phyloP scores from a whole-genome alignment of 495 filamentous ascomycete genomes.

The Talaromyces liani region DNA sequence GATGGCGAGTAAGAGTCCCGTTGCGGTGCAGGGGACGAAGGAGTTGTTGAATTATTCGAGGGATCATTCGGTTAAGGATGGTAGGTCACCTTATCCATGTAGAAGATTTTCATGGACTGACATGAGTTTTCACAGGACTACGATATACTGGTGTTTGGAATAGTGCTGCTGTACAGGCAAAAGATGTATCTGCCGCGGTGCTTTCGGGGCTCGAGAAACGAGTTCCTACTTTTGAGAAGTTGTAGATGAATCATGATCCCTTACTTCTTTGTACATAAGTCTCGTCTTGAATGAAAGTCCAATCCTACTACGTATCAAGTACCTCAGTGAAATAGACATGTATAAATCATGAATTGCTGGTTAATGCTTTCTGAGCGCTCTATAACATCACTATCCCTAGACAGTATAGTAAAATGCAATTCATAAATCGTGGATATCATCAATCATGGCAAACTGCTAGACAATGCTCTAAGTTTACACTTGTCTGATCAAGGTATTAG shows the following conservation, averaged over 20 bases:
- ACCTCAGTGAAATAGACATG: no score
- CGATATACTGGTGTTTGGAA: constrained; percentile 88
- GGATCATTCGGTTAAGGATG: constrained; percentile 71
- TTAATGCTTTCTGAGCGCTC: not conserved
- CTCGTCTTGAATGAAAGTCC: not conserved
- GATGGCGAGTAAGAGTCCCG: constrained; percentile 77
- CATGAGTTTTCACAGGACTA: constrained; percentile 43
- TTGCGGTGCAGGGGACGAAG: constrained; percentile 91
- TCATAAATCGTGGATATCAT: constrained; percentile 1
- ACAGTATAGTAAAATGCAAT: not conserved
- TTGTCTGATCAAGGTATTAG: not conserved
- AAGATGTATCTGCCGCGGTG: constrained; percentile 68
- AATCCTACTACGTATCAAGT: no score
- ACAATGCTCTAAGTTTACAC: not conserved
- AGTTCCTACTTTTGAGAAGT: constrained; percentile 79
- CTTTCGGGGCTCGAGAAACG: constrained; percentile 69
- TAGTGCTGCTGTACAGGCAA: constrained; percentile 68
- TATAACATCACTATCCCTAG: not conserved
- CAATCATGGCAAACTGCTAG: not conserved
- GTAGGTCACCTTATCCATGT: constrained; percentile 32
- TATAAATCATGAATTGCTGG: not conserved
- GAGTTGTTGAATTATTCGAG: constrained; percentile 81
- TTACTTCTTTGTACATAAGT: not conserved
- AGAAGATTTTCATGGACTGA: not conserved
- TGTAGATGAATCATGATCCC: constrained; percentile 37